Evolutionary conservation across 805 yeast genomes (phyloP), one percentile per base, ranked within the genome.

Genomic region (Wickerhamomyces strasburgensis): DNA sequence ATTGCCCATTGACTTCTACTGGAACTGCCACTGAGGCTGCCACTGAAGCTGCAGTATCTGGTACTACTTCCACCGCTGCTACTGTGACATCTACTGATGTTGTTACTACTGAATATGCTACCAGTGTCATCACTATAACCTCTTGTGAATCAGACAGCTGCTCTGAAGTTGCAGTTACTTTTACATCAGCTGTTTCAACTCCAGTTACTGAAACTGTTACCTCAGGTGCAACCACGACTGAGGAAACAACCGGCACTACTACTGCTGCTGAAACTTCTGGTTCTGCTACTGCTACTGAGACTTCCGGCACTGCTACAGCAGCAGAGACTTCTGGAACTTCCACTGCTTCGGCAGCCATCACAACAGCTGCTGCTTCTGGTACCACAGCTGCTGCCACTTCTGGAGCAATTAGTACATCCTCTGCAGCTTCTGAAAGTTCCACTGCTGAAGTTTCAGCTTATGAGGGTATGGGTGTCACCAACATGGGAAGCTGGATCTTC

Each of bases 1-100:
- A 60, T 57, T 58, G 63, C 43, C 67, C 67, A 31, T 40, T 56
- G 14, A 38, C 39, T n/a, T 33, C 47, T 29, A 31, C 34, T 14
- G n/a, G 11, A 8, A 15, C 29, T 28, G 17, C 36, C 13, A 23
- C 30, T 23, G 27, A 14, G 2, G 17, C 15, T 3, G 7, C 25
- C 7, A 21, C 25, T 21, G 25, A 21, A 11, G 25, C 15, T 19
- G 32, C 28, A 9, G 21, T 17, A 9, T 24, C 27, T 9, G 16
- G 15, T 28, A 24, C 17, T 11, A 14, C 37, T 10, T 26, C 35
- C 9, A 11, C 21, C 10, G 26, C 31, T 29, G 28, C 29, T 18
- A 9, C 14, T 17, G n/a, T 14, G 6, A 39, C 36, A 11, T 8
- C 21, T 4, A 9, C 30, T 10, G 5, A 28, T 6, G 17, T 27